Conservation (phyloP, 106 monocot species). For the Xerophyta viscosa region DNA sequence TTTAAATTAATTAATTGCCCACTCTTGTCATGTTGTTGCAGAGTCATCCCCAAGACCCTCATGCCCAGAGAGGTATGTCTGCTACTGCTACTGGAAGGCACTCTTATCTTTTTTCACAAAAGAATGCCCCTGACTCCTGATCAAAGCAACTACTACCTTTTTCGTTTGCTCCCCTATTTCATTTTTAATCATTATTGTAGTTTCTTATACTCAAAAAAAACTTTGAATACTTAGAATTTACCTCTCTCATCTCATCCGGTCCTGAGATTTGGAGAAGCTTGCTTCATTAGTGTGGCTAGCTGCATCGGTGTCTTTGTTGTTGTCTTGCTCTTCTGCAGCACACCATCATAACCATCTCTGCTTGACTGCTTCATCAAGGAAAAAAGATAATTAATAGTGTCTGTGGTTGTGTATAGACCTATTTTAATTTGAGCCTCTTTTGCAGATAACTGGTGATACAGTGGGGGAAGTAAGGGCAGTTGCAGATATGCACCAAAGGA, state of each 20-base stretch:
- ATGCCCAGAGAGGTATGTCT: conserved; percentile 16
- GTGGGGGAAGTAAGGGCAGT: conserved; percentile 15
- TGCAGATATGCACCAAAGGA: conserved; percentile 21
- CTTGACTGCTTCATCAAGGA: neutral
- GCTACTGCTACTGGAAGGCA: neutral
- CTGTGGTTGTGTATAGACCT: neutral
- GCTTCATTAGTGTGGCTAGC: too few relatives aligned
- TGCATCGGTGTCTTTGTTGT: neutral
- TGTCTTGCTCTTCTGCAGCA: neutral
- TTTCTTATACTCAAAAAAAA: too few relatives aligned
- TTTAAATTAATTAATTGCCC: neutral
- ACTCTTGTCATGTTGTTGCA: conserved; percentile 1
- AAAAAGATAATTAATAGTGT: neutral
- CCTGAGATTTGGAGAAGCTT: too few relatives aligned
- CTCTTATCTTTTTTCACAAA: conserved; percentile 1
- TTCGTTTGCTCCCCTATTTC: too few relatives aligned
- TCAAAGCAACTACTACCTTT: too few relatives aligned
- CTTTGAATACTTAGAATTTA: too few relatives aligned
- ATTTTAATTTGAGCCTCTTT: neutral
- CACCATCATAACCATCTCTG: neutral
- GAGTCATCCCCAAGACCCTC: conserved; percentile 15
- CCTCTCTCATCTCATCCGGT: too few relatives aligned
- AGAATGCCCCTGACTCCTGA: neutral
- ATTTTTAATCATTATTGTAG: too few relatives aligned
- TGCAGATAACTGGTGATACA: conserved; percentile 19